Base-by-base conservation (phyloP, 768 basidiomycete species). In the Amanita phalloides region DNA sequence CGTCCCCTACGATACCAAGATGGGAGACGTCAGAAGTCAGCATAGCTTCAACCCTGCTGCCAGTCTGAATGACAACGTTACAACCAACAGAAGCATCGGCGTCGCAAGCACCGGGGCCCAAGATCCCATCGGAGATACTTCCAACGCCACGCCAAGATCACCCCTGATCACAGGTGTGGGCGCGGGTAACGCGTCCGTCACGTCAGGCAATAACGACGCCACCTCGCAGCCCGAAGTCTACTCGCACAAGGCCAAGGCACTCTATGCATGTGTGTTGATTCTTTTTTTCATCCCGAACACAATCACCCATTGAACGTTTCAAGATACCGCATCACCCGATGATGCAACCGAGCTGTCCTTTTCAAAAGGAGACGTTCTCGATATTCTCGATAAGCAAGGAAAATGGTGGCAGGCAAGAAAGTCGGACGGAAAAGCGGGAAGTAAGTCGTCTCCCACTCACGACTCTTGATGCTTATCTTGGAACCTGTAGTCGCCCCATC, bases 331-430 rank as follows among this genome's bases (percentile, higher is more conserved):
- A n/a, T 90, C 88, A 2, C 72, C 87, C 26, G 94, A 97, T 53
- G 96, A 99, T 65, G 90, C 94, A 10, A 96, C 90, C 62, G 96
- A 99, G 68, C 86, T 99, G 37, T 89, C 90, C 45, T 97, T 99
- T 67, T 61, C 70, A 48, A 97, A 97, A 66, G 91, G 92, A 49
- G 95, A 97, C 61, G 73, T 91, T 37, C 78, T 98, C 56, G 92
- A 96, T 56, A 86, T 98, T 50, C 66, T 93, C 53, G 94, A 98
- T 68, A 92, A 90, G 68, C 81, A 89, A 60, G 89, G 89, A 46
- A 90, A 91, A 63, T 91, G 90, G 90, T 93, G 90, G 90, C 89
- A 90, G 61, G 86, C 89, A 33, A 82, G 70, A 61, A 92, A 86
- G 67, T 59, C 73, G 14, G 90, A 93, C 63, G 90, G 88, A 48